Base-by-base conservation (phyloP, 306 rosid species). In the Lathyrus sativus region DNA sequence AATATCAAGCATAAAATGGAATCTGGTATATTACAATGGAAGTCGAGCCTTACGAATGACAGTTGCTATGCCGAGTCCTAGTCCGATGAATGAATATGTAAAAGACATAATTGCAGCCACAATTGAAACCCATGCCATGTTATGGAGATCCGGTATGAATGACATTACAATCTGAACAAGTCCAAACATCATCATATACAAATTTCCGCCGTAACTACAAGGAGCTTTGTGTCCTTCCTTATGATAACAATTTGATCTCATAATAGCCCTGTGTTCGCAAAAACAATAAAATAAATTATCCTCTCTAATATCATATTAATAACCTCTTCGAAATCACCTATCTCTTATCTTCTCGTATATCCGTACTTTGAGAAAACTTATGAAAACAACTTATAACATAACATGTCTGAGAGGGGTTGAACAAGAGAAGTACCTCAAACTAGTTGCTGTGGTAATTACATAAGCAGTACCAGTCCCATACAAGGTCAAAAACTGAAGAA, bases 141-240 rank as follows among this genome's bases (percentile, higher is more conserved):
- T 81, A 64, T 90, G 95, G 71, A 90, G 88, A 84, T 87, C 90
- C 18, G 98, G 98, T 65, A 92, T 89, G 71, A 89, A 95, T 9
- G 98, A 92, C 87, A 89, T 67, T 7, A 87, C 11, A 14, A 92
- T 74, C 81, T 92, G 92, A 15, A 87, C 53, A 31, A 68, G 44
- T 78, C 98, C 98, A 76, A 92, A 92, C 5, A 92, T 1, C 54
- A 85, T 14, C 89, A 89, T 92, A 68, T 78, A 87, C 38, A 74
- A 6, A 51, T 41, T 78, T 3, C 69, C 80, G 7, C 79, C 87
- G 70, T 84, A 88, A 2, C 19, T 6, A 72, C 95, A 92, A 7
- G 91, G 76, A 63, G 92, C 89, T 0, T 81, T 11, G 66, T 89
- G 91, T 72, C 98, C 98, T 83, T 89, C 73, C 49, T 67, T 77